phyloP scores from a whole-genome alignment of 345 rosid species.

The Erucastrum elatum region DNA sequence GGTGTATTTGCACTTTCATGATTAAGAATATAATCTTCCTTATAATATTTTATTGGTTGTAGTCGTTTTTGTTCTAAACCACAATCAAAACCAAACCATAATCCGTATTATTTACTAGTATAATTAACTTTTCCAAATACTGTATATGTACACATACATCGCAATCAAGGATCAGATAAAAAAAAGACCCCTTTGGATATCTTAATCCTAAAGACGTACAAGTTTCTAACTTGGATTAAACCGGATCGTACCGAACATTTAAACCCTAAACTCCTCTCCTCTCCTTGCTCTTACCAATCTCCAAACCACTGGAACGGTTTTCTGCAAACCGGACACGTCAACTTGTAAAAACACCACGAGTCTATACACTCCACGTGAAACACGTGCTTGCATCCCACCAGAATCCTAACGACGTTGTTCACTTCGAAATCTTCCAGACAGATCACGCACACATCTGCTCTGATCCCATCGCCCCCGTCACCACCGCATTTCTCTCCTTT shows the following conservation, averaged over 20 bases:
- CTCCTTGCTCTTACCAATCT: constrained; percentile 3
- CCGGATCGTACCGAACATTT: constrained; percentile 25
- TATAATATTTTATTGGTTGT: not conserved
- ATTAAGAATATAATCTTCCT: not conserved
- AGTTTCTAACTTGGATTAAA: constrained; percentile 9
- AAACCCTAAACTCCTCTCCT: not conserved
- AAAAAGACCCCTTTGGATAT: not conserved
- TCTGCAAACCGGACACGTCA: constrained; percentile 42
- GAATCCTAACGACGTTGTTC: constrained; percentile 34
- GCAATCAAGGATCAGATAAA: constrained; percentile 8
- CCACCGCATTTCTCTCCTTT: constrained; percentile 12
- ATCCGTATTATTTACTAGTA: not conserved
- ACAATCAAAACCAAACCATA: not conserved
- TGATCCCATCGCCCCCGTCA: not conserved
- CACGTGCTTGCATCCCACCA: constrained; percentile 37
- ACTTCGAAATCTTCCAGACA: constrained; percentile 35
- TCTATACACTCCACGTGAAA: constrained; percentile 41
- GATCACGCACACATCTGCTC: constrained; percentile 26
- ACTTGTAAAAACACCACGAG: constrained; percentile 39
- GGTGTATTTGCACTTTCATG: not conserved
- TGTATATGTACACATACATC: not conserved
- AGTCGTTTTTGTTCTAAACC: not conserved
- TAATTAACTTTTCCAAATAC: not conserved
- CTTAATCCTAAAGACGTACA: constrained; percentile 8
- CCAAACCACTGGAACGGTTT: constrained; percentile 37